Evolutionary conservation across 2,329 filamentous ascomycete genomes (phyloP), one percentile per base, ranked within the genome.

Genomic region (Calonectria ilicicola): DNA sequence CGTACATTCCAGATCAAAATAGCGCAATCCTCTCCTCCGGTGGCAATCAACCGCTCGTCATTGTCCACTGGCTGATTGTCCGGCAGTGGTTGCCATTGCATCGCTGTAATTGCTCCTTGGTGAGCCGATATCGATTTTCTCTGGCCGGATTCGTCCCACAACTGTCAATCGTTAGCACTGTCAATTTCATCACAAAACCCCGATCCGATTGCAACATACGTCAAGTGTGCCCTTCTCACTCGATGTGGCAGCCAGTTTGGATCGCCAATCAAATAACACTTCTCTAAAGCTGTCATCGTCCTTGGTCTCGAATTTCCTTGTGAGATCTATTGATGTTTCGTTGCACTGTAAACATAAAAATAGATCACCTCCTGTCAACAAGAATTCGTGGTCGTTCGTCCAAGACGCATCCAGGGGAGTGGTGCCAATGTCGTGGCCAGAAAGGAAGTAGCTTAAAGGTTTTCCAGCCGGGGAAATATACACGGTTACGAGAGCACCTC

Each of bases 1-100:
- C 88, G 86, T 3, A 88, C 90, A 76, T 93, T 91, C 89, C 91
- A 93, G 29, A 93, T 89, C 56, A 88, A 84, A 62, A 93, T 91
- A 14, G 89, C 89, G 27, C 90, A 90, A 76, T 93, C 91, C 73
- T 92, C 90, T 3, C 89, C 89, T 27, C 90, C 90, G 1, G 91
- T 90, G 9, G 91, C 91, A 69, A 92, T 86, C 4, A 93, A 83
- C 27, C 91, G 85, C 74, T 92, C 90, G 63, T 88, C 87, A 8
- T 87, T 83, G 23, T 76, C 72, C 9, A 69, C 80, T 17, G 81
- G 77, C 69, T 87, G 85, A n/a, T 69, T 77, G 7, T 79, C 73
- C 2, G 80, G 77, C 21, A 89, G 75, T 14, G 91, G 91, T 76
- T 93, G 91, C 91, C 91, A 93, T 72, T 87, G 85, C 74, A 93